These are phyloP conservation scores for Castanea crenata DNA, from an alignment of 306 rosid genomes.

Conservation along the genomic window DNA sequence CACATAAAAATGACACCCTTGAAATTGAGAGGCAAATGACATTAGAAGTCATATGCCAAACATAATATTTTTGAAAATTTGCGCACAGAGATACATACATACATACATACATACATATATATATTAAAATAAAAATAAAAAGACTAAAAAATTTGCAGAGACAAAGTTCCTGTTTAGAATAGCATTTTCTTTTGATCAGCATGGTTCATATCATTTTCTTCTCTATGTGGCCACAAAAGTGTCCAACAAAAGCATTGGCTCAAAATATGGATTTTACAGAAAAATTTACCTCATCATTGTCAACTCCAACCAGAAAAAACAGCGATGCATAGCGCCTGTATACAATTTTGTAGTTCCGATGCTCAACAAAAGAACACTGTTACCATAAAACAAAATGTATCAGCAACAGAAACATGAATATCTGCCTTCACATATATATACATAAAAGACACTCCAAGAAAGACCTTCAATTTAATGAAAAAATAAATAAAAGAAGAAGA, in stretches of 20 bases:
- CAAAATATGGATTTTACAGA: conserved; percentile 4
- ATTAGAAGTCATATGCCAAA: background rate
- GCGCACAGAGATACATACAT: background rate
- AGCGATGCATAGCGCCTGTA: conserved; percentile 93
- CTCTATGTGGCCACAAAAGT: background rate
- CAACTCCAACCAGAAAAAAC: conserved; percentile 97
- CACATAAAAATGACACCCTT: background rate
- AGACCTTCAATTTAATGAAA: background rate
- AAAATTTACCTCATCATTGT: conserved; percentile 67
- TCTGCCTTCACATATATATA: background rate
- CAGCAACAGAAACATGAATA: conserved; percentile 19
- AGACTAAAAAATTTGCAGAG: background rate
- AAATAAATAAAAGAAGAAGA: background rate
- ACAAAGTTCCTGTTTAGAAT: background rate
- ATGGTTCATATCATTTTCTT: background rate
- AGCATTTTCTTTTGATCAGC: background rate
- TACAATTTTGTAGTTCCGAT: conserved; percentile 92
- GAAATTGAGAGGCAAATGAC: background rate
- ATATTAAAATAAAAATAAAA: too few relatives aligned
- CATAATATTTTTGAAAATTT: background rate
- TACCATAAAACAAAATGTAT: conserved; percentile 20
- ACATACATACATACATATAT: too few relatives aligned
- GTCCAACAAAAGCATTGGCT: background rate
- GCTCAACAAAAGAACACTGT: conserved; percentile 98
- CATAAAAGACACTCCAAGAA: background rate